Base-by-base conservation (phyloP, 768 basidiomycete genomes). In the Rhodotorula babjevae region DNA sequence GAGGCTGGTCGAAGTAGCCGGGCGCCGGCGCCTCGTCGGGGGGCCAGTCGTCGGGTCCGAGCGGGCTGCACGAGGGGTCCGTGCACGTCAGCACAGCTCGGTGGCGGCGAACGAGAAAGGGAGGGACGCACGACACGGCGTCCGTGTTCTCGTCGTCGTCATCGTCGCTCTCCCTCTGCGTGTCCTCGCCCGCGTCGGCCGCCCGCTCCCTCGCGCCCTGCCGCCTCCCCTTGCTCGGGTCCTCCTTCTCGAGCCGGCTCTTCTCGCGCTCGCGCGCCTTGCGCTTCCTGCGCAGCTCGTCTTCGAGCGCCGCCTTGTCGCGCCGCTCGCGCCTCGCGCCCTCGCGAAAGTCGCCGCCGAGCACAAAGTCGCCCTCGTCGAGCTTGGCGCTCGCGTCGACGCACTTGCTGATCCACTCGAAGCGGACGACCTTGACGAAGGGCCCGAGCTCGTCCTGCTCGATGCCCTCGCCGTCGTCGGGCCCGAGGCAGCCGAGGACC, bases 341-440 rank as follows among this genome's bases (percentile, higher is more conserved):
- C 53, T 12, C 53, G 53, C 53, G 53, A 11, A 15, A 55, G 27
- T 55, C 53, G 53, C 53, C 53, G 3, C 7, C 7, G 53, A 55
- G 29, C n/a, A 25, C n/a, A 18, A 55, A 55, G 15, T 55, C 53
- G 27, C n/a, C 14, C 53, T 55, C 53, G 53, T 14, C 53, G n/a
- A 25, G 12, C n/a, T 23, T 18, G 36, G 40, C 25, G 25, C 36
- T 23, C 58, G 36, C 25, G 2, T 33, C 36, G 33, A 57, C 56
- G 15, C 40, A 16, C 58, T 27, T 23, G 44, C 27, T 57, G 11
- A 67, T 40, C 68, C 68, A 74, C 25, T 52, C 8, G 62, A 60
- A 60, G 31, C 11, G n/a, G 50, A 74, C 68, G 50, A 74, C 69
- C 42, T 70, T 36, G 46, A 70, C 73, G n/a, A 27, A 69, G 25